Evolutionary conservation across 345 rosid species (phyloP).

Genomic region (Gossypium rotundifolium): DNA sequence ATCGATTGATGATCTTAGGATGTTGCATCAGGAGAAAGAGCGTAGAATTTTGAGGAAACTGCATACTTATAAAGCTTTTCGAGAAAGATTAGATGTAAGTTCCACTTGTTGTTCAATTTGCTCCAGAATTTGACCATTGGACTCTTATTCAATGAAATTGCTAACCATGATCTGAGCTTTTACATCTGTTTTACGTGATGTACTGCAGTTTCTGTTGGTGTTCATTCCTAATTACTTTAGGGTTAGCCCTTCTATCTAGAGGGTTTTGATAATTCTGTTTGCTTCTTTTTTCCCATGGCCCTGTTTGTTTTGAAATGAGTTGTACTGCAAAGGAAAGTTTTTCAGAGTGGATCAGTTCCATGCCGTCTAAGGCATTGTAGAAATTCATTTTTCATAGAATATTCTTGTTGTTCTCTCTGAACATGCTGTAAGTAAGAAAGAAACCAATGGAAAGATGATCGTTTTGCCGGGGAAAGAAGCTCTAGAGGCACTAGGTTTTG

Average conservation of each 20-base stretch:
- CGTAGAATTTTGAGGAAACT: conserved; percentile 55
- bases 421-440: not conserved
- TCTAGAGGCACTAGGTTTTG: not conserved
- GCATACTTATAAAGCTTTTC: conserved; percentile 38
- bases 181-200: not conserved
- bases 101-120: not conserved
- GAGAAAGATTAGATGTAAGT: conserved; percentile 65
- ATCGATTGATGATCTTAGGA: conserved; percentile 79
- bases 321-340: not conserved
- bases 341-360: not conserved
- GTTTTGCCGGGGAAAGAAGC: not conserved
- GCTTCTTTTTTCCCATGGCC: not conserved
- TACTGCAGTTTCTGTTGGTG: not conserved
- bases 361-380: not conserved
- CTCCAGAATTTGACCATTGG: not conserved
- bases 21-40: conserved; percentile 50
- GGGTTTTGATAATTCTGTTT: not conserved
- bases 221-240: not conserved
- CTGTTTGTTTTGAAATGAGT: not conserved
- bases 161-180: not conserved
- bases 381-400: not conserved
- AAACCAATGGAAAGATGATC: not conserved
- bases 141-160: not conserved
- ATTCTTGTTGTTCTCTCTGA: not conserved
- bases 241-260: not conserved